These are phyloP conservation scores for Plantago major DNA, from an alignment of 257 asterid genomes.

Conservation along the genomic window DNA sequence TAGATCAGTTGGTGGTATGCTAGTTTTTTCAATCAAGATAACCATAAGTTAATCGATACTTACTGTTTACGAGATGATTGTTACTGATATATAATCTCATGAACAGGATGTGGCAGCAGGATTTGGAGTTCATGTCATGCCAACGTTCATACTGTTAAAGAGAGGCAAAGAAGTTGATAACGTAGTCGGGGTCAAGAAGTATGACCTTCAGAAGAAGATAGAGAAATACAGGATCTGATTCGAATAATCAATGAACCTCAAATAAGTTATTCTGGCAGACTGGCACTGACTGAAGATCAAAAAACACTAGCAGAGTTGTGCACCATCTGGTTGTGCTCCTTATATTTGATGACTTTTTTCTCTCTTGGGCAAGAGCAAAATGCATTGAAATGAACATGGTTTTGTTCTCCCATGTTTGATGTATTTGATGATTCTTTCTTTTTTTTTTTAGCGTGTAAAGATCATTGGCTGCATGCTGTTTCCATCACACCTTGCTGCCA, in stretches of 20 bases:
- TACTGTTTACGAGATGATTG: background rate
- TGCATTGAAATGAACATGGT: too few species aligned
- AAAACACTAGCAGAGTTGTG: background rate
- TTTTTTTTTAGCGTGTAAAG: too few species aligned
- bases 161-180: constrained; percentile 60
- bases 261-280: background rate
- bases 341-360: too few species aligned
- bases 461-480: too few species aligned
- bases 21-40: constrained; percentile 1
- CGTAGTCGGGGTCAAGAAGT: constrained; percentile 43
- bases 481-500: too few species aligned
- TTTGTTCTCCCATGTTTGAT: background rate
- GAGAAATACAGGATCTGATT: constrained; percentile 42
- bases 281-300: background rate
- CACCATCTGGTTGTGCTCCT: too few species aligned
- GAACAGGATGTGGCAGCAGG: constrained; percentile 62
- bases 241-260: background rate
- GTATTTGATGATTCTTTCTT: too few species aligned
- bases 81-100: background rate
- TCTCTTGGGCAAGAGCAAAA: too few species aligned
- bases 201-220: constrained; percentile 40
- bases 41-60: background rate
- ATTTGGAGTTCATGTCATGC: constrained; percentile 59
- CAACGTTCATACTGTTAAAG: constrained; percentile 59
- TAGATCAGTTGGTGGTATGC: constrained; percentile 56